Evolutionary conservation across 805 yeast genomes (phyloP).

Genomic region (Suhomyces sp.): DNA sequence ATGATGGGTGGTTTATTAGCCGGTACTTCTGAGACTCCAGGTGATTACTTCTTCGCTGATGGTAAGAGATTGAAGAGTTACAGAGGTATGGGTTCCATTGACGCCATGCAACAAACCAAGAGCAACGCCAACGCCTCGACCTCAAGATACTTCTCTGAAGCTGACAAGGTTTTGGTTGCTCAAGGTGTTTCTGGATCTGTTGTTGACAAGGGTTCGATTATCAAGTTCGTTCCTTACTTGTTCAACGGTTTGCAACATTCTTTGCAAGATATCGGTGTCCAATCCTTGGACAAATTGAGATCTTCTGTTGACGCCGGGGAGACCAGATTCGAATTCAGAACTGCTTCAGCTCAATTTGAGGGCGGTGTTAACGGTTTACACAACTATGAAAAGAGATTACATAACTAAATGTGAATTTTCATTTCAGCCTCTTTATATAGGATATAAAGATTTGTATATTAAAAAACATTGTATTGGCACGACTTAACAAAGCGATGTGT

Average conservation of each 20-base stretch:
- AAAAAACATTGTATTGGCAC: not conserved
- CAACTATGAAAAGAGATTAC: conserved; percentile 96
- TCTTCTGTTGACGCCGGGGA: conserved; percentile 61
- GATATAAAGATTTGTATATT: conserved; percentile 4
- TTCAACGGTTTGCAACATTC: conserved; percentile 97
- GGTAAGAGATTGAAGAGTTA: conserved; percentile 96
- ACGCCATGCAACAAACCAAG: conserved; percentile 94
- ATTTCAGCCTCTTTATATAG: no score
- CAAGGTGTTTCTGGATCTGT: conserved; percentile 99
- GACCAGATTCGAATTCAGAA: conserved; percentile 94
- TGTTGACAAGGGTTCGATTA: conserved; percentile 93
- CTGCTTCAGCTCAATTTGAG: conserved; percentile 97
- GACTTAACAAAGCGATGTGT: not conserved
- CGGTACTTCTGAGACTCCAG: conserved; percentile 98
- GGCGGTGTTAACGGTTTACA: conserved; percentile 97
- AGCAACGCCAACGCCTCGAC: conserved; percentile 94
- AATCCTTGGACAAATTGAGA: conserved; percentile 63
- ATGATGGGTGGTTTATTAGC: conserved; percentile 99
- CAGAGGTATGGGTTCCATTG: conserved; percentile 99
- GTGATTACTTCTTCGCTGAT: conserved; percentile 95
- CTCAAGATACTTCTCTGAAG: conserved; percentile 95
- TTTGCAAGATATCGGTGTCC: conserved; percentile 94
- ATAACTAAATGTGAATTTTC: conserved; percentile 67
- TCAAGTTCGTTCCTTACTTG: conserved; percentile 91
- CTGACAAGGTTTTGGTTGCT: conserved; percentile 93